Evolutionary conservation across 345 rosid genomes (phyloP).

Genomic region (Citrus medica): DNA sequence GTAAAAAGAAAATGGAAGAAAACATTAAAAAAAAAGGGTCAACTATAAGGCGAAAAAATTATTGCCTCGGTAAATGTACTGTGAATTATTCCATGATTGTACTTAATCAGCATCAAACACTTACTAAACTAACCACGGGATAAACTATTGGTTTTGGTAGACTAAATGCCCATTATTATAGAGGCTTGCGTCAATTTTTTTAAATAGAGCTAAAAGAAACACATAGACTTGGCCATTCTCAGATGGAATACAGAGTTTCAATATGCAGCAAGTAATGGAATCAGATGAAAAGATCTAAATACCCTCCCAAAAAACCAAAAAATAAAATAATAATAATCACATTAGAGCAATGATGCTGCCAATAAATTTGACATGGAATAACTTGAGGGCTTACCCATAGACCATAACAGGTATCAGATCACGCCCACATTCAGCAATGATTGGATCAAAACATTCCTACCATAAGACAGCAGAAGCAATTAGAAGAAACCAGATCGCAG

Average conservation of each 20-base stretch:
- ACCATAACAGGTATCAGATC: conserved; percentile 99
- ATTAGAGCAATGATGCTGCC: neutral
- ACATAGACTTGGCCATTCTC: neutral
- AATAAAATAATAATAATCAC: neutral
- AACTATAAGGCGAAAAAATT: neutral
- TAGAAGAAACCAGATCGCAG: conserved; percentile 3
- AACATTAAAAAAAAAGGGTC: no score
- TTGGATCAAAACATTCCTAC: conserved; percentile 98
- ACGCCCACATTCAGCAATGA: conserved; percentile 80
- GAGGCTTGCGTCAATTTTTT: neutral
- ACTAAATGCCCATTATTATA: neutral
- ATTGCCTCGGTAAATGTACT: neutral
- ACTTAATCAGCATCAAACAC: neutral
- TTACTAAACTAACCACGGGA: neutral
- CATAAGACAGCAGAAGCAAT: conserved; percentile 18
- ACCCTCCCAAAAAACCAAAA: neutral
- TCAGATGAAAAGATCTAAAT: neutral
- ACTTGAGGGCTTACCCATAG: conserved; percentile 63
- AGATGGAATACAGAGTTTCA: neutral
- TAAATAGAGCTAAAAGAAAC: neutral
- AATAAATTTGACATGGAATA: neutral
- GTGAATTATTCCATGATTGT: neutral
- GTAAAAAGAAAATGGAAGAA: no score
- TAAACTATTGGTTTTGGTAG: neutral
- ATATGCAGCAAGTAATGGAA: neutral